Evolutionary conservation across 352 stramenopile genomes (phyloP).

Genomic region (Phytophthora rubi): DNA sequence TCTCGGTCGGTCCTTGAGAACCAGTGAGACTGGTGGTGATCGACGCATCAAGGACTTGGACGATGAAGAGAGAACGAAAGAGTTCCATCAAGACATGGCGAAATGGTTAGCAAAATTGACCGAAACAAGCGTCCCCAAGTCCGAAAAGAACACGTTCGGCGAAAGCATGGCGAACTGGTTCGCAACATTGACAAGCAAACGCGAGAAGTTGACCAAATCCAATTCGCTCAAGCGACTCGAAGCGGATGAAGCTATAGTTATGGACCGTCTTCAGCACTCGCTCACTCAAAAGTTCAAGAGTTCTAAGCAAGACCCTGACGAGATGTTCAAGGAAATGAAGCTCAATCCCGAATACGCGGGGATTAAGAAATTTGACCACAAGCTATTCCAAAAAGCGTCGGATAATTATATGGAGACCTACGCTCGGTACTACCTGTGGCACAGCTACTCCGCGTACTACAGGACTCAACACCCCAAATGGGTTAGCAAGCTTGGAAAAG

Average conservation of each 20-base stretch:
- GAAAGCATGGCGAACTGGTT: too few species aligned
- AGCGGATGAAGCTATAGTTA: neutral
- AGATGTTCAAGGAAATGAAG: neutral
- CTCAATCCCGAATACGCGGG: neutral
- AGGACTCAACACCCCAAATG: neutral
- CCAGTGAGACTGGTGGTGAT: neutral
- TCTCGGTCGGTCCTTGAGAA: neutral
- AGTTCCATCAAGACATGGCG: neutral
- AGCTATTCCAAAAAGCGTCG: neutral
- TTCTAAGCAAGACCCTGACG: neutral
- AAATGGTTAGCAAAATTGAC: neutral
- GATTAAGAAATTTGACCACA: neutral
- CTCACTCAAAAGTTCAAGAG: neutral
- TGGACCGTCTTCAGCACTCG: neutral
- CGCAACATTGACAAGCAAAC: too few species aligned
- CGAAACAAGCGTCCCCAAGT: neutral
- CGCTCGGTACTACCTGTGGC: neutral
- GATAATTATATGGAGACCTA: neutral
- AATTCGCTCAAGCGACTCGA: neutral
- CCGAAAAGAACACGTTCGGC: neutral
- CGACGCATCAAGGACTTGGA: neutral
- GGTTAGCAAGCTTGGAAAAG: neutral
- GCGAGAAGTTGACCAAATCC: neutral
- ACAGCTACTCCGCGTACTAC: neutral
- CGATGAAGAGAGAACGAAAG: neutral